A percentile compares a stretch with the other conserved stretches of the same genome.
Evolutionary conservation across 75 land plant species (phyloP).

Genomic region (Azolla pinnata): DNA sequence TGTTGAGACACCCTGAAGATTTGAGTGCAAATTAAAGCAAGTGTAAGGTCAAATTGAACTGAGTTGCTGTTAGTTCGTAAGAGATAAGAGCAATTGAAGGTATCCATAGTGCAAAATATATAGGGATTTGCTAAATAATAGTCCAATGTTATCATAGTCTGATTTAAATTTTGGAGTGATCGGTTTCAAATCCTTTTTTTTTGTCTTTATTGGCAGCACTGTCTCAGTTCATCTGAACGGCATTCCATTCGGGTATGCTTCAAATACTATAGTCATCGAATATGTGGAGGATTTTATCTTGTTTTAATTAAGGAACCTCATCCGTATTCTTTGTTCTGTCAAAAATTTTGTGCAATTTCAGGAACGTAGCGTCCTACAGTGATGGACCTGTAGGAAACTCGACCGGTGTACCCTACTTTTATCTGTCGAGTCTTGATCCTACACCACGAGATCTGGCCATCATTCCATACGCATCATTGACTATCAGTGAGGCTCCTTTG

Average conservation of each 20-base stretch:
- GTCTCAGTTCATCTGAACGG: constrained; percentile 48
- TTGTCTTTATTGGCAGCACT: constrained; percentile 38
- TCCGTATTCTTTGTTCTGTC: background rate
- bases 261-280: background rate
- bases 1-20: too few species aligned
- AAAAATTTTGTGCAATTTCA: constrained; percentile 19
- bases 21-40: background rate
- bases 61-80: background rate
- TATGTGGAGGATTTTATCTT: background rate
- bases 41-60: background rate
- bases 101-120: too few species aligned
- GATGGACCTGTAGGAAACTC: constrained; percentile 65
- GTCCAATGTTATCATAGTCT: background rate
- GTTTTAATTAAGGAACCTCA: background rate
- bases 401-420: constrained; percentile 78
- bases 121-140: too few species aligned
- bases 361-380: constrained; percentile 90
- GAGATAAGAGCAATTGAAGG: background rate
- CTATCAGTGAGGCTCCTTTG: constrained; percentile 69
- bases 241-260: constrained; percentile 60
- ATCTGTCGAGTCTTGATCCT: constrained; percentile 77
- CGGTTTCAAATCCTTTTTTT: background rate
- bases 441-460: constrained; percentile 57
- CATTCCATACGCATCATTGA: constrained; percentile 58
- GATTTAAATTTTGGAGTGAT: background rate